Evolutionary conservation across 2,329 filamentous ascomycete species (phyloP).

Genomic region (Colletotrichum magnum): DNA sequence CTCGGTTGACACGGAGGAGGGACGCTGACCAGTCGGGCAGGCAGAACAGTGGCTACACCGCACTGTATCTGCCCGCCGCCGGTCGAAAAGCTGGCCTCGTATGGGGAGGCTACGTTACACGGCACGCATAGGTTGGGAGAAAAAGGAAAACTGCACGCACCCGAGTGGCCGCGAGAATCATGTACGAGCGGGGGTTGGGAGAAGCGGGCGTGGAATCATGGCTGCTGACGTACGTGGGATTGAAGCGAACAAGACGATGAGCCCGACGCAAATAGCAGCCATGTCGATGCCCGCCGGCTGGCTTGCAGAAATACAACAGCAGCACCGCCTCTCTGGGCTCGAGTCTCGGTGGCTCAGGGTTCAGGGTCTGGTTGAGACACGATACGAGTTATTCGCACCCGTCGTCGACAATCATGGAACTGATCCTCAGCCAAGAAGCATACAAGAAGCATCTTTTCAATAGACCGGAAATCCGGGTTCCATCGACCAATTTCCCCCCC

Average conservation of each 20-base stretch:
- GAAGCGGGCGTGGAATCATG: not conserved
- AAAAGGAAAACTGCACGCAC: slow-evolving; percentile 31
- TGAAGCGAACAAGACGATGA: not conserved
- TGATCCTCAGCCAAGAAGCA: no score
- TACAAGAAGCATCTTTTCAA: not conserved
- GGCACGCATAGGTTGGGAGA: slow-evolving; percentile 29
- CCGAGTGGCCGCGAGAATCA: slow-evolving; percentile 26
- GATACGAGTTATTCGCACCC: no score
- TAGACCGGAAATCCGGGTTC: not conserved
- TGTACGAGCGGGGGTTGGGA: not conserved
- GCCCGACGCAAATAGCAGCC: slow-evolving; percentile 16
- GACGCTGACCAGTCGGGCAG: slow-evolving; percentile 13
- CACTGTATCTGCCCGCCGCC: slow-evolving; percentile 48
- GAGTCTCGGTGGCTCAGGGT: not conserved
- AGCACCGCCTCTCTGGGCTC: not conserved
- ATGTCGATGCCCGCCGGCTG: slow-evolving; percentile 37
- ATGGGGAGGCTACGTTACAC: slow-evolving; percentile 44
- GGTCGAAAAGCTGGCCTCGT: slow-evolving; percentile 54
- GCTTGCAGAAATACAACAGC: slow-evolving; percentile 31
- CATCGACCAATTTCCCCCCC: not conserved
- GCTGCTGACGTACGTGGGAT: not conserved
- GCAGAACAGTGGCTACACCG: slow-evolving; percentile 41
- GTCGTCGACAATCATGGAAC: not conserved
- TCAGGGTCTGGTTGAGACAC: no score
- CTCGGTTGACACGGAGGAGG: slow-evolving; percentile 11